phyloP scores from a whole-genome alignment of 176 grass and related monocot genomes.

The Zea mays region Zm-B73-REFERENCE-NAM-5.0 NC_050100.1:170945001-170945500 shows the following conservation, averaged over 20 bases:
- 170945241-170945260: neutral
- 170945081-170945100: neutral
- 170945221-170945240: neutral
- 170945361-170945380: too few species aligned
- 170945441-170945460: too few species aligned
- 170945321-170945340: neutral
- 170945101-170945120: neutral
- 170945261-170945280: neutral
- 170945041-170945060: neutral
- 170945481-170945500: too few species aligned
- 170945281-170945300: neutral
- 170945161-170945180: too few species aligned
- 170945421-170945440: too few species aligned
- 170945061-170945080: neutral
- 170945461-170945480: too few species aligned
- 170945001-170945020: neutral
- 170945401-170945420: too few species aligned
- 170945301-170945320: neutral
- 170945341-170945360: too few species aligned
- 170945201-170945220: neutral
- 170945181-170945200: neutral
- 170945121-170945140: neutral
- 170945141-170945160: constrained; percentile 11
- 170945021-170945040: neutral
- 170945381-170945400: too few species aligned